Evolutionary conservation across 768 basidiomycete genomes (phyloP).

Genomic region (Lentinula aciculospora): DNA sequence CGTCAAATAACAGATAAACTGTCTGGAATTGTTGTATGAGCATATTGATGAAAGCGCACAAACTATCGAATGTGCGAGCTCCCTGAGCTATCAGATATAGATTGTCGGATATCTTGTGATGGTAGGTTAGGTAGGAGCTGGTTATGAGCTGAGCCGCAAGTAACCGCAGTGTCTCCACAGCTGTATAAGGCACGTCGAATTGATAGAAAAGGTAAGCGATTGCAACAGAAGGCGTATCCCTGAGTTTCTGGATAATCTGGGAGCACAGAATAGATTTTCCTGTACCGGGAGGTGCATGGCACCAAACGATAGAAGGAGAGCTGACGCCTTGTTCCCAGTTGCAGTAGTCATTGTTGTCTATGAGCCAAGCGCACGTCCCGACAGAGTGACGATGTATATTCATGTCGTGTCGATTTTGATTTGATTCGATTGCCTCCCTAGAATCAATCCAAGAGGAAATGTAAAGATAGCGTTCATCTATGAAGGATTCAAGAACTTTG

Average conservation of each 20-base stretch:
- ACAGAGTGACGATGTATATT: background rate
- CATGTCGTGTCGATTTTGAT: constrained; percentile 1
- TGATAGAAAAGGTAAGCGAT: constrained; percentile 17
- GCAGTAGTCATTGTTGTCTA: constrained; percentile 5
- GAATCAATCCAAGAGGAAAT: constrained; percentile 10
- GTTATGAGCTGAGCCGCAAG: constrained; percentile 15
- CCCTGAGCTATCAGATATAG: constrained; percentile 8
- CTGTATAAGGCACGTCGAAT: constrained; percentile 8
- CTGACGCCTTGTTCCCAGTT: background rate
- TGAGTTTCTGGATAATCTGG: constrained; percentile 8
- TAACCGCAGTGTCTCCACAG: constrained; percentile 12
- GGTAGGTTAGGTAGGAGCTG: constrained; percentile 4
- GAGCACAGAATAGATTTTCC: constrained; percentile 19
- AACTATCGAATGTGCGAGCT: constrained; percentile 8
- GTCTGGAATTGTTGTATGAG: background rate
- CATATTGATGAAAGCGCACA: too few relatives aligned
- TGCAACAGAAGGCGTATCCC: background rate
- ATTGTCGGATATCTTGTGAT: constrained; percentile 2
- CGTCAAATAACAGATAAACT: constrained; percentile 20
- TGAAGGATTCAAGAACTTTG: too few relatives aligned
- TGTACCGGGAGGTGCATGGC: constrained; percentile 14
- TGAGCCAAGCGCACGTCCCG: constrained; percentile 12
- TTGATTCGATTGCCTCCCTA: constrained; percentile 8
- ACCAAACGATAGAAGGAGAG: constrained; percentile 12
- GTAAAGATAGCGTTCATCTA: background rate